phyloP scores from a whole-genome alignment of 345 rosid species.

The Psidium guajava region DNA sequence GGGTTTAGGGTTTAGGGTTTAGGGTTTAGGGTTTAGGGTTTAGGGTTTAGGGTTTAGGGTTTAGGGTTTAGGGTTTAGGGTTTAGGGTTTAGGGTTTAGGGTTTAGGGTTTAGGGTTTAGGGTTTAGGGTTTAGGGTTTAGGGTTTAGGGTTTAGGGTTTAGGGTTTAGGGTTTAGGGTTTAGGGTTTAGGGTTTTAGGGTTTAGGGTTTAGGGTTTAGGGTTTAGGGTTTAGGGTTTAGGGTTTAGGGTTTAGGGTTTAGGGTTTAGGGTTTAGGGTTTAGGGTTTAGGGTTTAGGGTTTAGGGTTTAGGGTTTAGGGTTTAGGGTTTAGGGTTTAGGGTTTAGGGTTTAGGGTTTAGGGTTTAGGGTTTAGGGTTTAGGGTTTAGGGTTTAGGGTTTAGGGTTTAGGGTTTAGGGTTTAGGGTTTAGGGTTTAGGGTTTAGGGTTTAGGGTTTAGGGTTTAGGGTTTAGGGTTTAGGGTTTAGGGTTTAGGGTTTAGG shows the following conservation, averaged over 20 bases:
- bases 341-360: background rate
- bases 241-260: constrained; percentile 10
- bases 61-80: constrained; percentile 4
- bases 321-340: constrained; percentile 1
- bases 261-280: constrained; percentile 9
- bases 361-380: background rate
- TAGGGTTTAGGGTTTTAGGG: constrained; percentile 4
- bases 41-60: constrained; percentile 6
- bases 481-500: background rate
- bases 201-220: constrained; percentile 2
- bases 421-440: background rate
- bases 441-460: background rate
- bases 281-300: constrained; percentile 18
- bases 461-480: constrained; percentile 1
- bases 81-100: constrained; percentile 7
- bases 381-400: background rate
- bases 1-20: constrained; percentile 9
- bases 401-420: background rate
- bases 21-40: constrained; percentile 7
- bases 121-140: constrained; percentile 2
- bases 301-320: constrained; percentile 11
- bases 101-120: constrained; percentile 8
- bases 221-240: constrained; percentile 7
- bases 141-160: constrained; percentile 3
- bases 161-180: constrained; percentile 1